Evolutionary conservation across 352 stramenopile species (phyloP).

Genomic region (Halophytophthora batemanensis): DNA sequence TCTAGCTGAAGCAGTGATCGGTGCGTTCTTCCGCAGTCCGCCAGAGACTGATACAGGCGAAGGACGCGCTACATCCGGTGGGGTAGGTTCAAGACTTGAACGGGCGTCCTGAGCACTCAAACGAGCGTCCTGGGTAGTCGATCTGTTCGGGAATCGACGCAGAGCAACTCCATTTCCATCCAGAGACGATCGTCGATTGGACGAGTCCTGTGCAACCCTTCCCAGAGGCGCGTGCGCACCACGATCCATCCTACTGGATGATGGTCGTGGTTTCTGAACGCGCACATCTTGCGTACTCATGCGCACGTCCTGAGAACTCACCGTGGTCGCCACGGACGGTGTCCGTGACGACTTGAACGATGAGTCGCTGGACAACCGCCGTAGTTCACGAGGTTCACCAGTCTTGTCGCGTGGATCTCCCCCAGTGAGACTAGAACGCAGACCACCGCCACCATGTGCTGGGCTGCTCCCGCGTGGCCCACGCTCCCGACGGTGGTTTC

Average conservation of each 20-base stretch:
- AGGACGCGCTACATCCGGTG: constrained; percentile 13
- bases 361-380: constrained; percentile 20
- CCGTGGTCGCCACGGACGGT: constrained; percentile 22
- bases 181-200: constrained; percentile 28
- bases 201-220: constrained; percentile 16
- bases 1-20: neutral
- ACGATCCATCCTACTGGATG: constrained; percentile 19
- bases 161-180: constrained; percentile 20
- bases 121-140: constrained; percentile 20
- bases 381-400: constrained; percentile 13
- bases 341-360: constrained; percentile 23
- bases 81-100: neutral
- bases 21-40: constrained; percentile 18
- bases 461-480: constrained; percentile 12
- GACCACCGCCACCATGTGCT: constrained; percentile 15
- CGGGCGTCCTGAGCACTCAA: constrained; percentile 12
- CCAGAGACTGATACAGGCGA: constrained; percentile 6
- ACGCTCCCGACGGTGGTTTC: constrained; percentile 26
- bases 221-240: constrained; percentile 1
- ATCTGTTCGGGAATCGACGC: constrained; percentile 10
- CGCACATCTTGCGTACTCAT: constrained; percentile 41
- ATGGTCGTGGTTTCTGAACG: constrained; percentile 23
- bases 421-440: constrained; percentile 10
- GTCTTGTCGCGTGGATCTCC: constrained; percentile 2
- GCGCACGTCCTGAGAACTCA: constrained; percentile 53